phyloP scores from a whole-genome alignment of 768 basidiomycete genomes.

The Leccinum barrowsii region DNA sequence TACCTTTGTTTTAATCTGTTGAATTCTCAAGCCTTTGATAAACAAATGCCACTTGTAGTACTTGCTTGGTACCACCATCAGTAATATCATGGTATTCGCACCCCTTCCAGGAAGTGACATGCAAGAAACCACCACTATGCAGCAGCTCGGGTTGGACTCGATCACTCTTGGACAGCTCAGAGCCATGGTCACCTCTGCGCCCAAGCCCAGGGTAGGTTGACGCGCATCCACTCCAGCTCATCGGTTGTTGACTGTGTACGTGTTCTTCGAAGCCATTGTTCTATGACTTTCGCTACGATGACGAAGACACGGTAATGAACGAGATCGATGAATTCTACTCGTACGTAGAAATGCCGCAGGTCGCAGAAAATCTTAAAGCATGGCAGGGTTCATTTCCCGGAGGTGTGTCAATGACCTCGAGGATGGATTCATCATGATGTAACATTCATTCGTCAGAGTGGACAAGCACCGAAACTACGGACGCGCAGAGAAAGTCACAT shows the following conservation, averaged over 20 bases:
- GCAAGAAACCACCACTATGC: constrained; percentile 31
- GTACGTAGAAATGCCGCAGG: constrained; percentile 91
- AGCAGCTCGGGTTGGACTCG: constrained; percentile 56
- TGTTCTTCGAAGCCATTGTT: constrained; percentile 61
- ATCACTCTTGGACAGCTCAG: constrained; percentile 81
- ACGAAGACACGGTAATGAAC: constrained; percentile 93
- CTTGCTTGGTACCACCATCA: constrained; percentile 8
- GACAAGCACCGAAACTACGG: constrained; percentile 57
- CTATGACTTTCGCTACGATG: constrained; percentile 93
- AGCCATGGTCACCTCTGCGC: constrained; percentile 62
- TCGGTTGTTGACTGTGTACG: constrained; percentile 18
- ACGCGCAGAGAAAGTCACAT: constrained; percentile 62
- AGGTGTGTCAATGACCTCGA: constrained; percentile 43
- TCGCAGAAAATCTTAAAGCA: constrained; percentile 80
- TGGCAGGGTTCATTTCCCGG: constrained; percentile 82
- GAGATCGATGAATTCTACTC: constrained; percentile 99
- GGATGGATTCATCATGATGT: background rate
- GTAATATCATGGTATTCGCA: constrained; percentile 31
- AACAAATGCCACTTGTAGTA: constrained; percentile 12
- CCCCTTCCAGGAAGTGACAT: constrained; percentile 26
- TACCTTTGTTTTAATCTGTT: constrained; percentile 21
- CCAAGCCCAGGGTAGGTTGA: constrained; percentile 67
- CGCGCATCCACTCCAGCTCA: constrained; percentile 5
- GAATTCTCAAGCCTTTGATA: constrained; percentile 25
- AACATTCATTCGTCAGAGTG: constrained; percentile 53